A percentile compares a stretch with the other conserved stretches of the same genome.
phyloP scores from a whole-genome alignment of 352 stramenopile genomes.

The Pythium aristosporum region DNA sequence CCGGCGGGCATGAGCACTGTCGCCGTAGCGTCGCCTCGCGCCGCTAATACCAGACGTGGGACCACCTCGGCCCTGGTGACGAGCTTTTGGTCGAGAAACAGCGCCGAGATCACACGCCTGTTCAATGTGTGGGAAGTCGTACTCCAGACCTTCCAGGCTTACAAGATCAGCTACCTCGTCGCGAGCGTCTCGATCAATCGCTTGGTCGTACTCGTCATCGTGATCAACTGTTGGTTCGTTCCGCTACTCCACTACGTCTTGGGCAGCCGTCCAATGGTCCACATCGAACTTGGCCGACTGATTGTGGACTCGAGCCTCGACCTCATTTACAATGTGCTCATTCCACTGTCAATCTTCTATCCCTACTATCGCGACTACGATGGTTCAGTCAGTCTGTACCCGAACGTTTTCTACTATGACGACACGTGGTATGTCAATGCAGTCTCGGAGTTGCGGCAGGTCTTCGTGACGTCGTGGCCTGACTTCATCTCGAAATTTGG shows the following conservation, averaged over 20 bases:
- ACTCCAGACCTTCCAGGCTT: conserved; percentile 14
- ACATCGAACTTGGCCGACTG: background rate
- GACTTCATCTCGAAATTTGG: conserved; percentile 1
- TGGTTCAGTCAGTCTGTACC: conserved; percentile 3
- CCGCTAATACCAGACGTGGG: conserved; percentile 6
- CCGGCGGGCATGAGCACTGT: background rate
- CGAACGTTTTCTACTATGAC: background rate
- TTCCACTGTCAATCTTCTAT: conserved; percentile 10
- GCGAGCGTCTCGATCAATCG: conserved; percentile 17
- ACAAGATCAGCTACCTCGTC: conserved; percentile 15
- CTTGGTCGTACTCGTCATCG: background rate
- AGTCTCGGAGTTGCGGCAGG: conserved; percentile 12
- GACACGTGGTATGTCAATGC: conserved; percentile 24
- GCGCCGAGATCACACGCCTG: background rate
- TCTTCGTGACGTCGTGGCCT: conserved; percentile 20
- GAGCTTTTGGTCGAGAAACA: conserved; percentile 13
- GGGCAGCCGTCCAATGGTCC: background rate
- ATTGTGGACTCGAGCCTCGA: conserved; percentile 14
- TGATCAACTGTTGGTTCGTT: conserved; percentile 19
- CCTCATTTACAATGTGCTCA: conserved; percentile 12
- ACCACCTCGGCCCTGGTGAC: background rate
- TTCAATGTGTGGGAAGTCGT: conserved; percentile 11
- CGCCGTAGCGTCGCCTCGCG: background rate
- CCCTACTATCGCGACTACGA: conserved; percentile 17
- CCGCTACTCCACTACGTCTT: background rate